A percentile compares a stretch with the other conserved stretches of the same genome.
Evolutionary conservation across 139 green algal species (phyloP).

Genomic region (Ulvella scutata): DNA sequence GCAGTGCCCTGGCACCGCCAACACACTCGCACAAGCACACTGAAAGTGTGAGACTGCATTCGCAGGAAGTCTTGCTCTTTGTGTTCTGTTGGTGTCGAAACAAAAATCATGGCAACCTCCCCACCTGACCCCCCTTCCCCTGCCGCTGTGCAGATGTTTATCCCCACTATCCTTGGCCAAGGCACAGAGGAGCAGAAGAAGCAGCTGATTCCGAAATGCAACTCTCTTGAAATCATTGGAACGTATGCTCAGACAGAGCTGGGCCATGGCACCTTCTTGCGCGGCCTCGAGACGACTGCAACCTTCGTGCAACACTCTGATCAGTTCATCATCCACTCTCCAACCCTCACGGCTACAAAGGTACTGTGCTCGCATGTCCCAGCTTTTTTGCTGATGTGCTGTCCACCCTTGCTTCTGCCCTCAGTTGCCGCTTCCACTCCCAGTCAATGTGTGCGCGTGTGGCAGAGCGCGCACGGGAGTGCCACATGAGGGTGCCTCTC

Average conservation of each 20-base stretch:
- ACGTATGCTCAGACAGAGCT: conserved; percentile 95
- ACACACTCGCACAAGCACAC: too few species aligned
- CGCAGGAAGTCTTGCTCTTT: too few species aligned
- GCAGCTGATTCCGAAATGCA: conserved; percentile 70
- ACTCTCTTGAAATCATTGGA: conserved; percentile 50
- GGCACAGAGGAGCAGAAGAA: conserved; percentile 74
- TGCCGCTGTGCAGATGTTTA: conserved; percentile 71
- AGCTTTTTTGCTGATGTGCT: not conserved
- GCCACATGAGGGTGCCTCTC: too few species aligned
- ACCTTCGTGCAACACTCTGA: conserved; percentile 59
- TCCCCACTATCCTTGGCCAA: conserved; percentile 78
- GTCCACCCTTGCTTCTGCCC: too few species aligned
- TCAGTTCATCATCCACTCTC: conserved; percentile 87
- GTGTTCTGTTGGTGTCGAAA: too few species aligned
- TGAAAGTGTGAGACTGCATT: too few species aligned
- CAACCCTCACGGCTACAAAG: conserved; percentile 78
- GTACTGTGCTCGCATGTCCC: too few species aligned
- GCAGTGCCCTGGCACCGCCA: too few species aligned
- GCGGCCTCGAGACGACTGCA: conserved; percentile 88
- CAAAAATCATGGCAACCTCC: too few species aligned
- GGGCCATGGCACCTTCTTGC: conserved; percentile 87
- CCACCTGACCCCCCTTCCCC: not conserved
- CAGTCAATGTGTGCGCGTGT: too few species aligned
- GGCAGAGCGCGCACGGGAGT: too few species aligned
- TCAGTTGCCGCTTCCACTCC: too few species aligned